These are phyloP conservation scores for Xylaria sp. DNA, from an alignment of 2,329 filamentous ascomycete species.

Conservation along the genomic window DNA sequence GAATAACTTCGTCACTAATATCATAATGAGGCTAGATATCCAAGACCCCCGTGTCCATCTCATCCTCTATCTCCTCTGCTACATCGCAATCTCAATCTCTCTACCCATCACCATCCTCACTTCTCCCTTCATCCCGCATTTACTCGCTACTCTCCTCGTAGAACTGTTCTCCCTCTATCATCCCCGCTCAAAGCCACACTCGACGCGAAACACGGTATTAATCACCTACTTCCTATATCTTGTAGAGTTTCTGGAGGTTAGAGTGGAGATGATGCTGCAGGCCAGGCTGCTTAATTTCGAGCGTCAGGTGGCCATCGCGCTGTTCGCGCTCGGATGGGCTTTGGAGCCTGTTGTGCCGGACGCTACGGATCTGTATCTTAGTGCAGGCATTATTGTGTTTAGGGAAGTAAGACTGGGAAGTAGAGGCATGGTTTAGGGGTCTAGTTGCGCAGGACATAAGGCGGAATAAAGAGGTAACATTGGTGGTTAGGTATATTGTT, in stretches of 20 bases:
- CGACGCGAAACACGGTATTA: not conserved
- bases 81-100: not conserved
- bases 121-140: not conserved
- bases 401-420: too few species aligned
- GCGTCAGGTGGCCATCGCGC: not conserved
- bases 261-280: not conserved
- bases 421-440: too few species aligned
- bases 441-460: too few species aligned
- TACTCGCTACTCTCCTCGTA: not conserved
- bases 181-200: too few species aligned
- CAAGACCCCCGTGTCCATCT: not conserved
- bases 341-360: conserved; percentile 15
- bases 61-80: not conserved
- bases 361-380: conserved; percentile 22
- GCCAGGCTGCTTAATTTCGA: not conserved
- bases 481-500: too few species aligned
- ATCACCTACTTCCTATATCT: too few species aligned
- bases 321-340: conserved; percentile 16
- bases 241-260: not conserved
- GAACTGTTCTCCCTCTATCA: not conserved
- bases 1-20: not conserved
- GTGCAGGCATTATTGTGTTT: not conserved
- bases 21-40: not conserved
- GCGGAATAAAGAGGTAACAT: too few species aligned
- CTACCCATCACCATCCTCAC: not conserved